These are phyloP conservation scores for Globisporangium cylindrosporum DNA, from an alignment of 352 stramenopile species.

Conservation along the genomic window DNA sequence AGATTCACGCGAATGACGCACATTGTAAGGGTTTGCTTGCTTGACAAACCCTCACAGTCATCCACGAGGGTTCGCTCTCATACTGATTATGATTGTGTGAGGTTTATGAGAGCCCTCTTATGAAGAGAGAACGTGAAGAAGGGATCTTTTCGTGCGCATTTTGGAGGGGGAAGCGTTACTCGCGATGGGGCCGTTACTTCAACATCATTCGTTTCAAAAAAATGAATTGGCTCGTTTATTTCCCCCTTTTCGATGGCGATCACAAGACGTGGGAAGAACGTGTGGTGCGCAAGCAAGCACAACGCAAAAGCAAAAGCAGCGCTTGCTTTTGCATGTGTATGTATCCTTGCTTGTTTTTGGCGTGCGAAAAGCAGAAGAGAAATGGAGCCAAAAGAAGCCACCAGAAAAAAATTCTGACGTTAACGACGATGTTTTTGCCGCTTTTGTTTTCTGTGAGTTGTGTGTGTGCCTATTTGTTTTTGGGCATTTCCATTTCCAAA, in stretches of 20 bases:
- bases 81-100: too few relatives aligned
- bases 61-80: too few relatives aligned
- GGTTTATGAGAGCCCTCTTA: too few relatives aligned
- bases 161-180: neutral
- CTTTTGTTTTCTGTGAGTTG: neutral
- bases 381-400: neutral
- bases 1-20: neutral
- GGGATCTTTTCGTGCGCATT: neutral
- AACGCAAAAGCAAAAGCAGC: too few relatives aligned
- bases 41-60: too few relatives aligned
- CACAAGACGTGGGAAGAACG: neutral
- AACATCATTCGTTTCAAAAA: neutral
- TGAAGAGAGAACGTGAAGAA: neutral
- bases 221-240: neutral
- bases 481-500: neutral
- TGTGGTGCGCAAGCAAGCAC: neutral
- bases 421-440: neutral
- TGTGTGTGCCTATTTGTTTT: neutral
- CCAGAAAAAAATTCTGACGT: neutral
- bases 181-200: constrained; percentile 4
- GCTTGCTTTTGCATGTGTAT: neutral
- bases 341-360: neutral
- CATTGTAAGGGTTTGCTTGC: too few relatives aligned
- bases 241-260: neutral
- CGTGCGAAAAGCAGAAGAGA: neutral